Conservation (phyloP, 192 early-diverging fungal species). For the Backusella tarrabulga region DNA sequence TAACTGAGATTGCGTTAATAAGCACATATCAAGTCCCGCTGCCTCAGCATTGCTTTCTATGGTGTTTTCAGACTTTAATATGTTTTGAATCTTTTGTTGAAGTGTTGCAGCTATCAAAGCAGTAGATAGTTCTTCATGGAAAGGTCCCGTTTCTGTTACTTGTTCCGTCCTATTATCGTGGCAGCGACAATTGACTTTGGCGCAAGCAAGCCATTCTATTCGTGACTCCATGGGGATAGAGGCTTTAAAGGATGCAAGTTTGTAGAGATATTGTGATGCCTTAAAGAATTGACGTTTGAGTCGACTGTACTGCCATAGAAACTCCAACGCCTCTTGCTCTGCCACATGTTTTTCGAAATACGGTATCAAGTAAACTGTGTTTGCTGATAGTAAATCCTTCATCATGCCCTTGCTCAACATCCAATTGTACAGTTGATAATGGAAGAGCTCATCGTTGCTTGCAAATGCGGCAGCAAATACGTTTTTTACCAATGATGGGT, state of each 20-base stretch:
- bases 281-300: conserved; percentile 9
- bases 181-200: conserved; percentile 18
- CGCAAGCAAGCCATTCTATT: conserved; percentile 19
- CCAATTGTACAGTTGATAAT: conserved; percentile 35
- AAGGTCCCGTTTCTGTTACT: background rate
- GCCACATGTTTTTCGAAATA: conserved; percentile 21
- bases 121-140: conserved; percentile 8
- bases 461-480: conserved; percentile 14
- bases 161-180: background rate
- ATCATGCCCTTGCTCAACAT: conserved; percentile 6
- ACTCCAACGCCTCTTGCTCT: background rate
- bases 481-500: background rate
- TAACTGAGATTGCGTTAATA: background rate
- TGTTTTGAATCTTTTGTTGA: conserved; percentile 9
- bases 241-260: conserved; percentile 1
- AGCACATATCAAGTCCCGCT: background rate
- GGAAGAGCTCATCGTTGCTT: conserved; percentile 24
- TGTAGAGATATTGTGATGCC: conserved; percentile 25
- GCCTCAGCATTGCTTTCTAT: background rate
- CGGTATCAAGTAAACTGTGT: conserved; percentile 20
- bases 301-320: conserved; percentile 31
- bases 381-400: conserved; percentile 11
- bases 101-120: conserved; percentile 6
- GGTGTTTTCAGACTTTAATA: conserved; percentile 6
- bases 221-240: conserved; percentile 7